phyloP scores from a whole-genome alignment of 805 yeast species.

The Pichia pseudocactophila region DNA sequence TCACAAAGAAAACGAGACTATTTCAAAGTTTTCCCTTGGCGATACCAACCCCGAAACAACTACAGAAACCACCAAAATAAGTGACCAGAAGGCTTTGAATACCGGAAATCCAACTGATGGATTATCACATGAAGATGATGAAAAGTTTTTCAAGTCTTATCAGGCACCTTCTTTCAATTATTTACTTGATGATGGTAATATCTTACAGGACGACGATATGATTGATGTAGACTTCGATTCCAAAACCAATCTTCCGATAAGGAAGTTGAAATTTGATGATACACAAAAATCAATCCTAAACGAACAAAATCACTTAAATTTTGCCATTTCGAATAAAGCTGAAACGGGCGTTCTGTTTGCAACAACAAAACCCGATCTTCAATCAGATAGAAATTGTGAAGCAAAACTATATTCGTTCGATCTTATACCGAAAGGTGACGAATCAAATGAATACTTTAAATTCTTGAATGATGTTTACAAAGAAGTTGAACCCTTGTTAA shows the following conservation, averaged over 20 bases:
- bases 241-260: slow-evolving; percentile 22
- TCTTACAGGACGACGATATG: slow-evolving; percentile 10
- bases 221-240: slow-evolving; percentile 18
- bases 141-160: slow-evolving; percentile 4
- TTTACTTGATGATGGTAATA: slow-evolving; percentile 1
- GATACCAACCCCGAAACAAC: too few relatives aligned
- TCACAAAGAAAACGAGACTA: too few relatives aligned
- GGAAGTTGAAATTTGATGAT: slow-evolving; percentile 28
- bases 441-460: slow-evolving; percentile 33
- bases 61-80: neutral
- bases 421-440: slow-evolving; percentile 29
- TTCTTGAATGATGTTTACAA: slow-evolving; percentile 46
- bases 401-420: slow-evolving; percentile 35
- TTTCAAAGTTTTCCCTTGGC: neutral
- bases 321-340: slow-evolving; percentile 37
- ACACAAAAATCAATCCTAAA: slow-evolving; percentile 27
- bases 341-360: slow-evolving; percentile 34
- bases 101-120: neutral
- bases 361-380: slow-evolving; percentile 14
- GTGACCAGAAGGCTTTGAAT: neutral
- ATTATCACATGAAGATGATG: slow-evolving; percentile 9
- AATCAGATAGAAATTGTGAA: slow-evolving; percentile 7
- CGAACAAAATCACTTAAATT: slow-evolving; percentile 31
- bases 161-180: slow-evolving; percentile 3
- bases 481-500: slow-evolving; percentile 41